Conservation (phyloP, 306 rosid genomes). For the Cicer arietinum region DNA sequence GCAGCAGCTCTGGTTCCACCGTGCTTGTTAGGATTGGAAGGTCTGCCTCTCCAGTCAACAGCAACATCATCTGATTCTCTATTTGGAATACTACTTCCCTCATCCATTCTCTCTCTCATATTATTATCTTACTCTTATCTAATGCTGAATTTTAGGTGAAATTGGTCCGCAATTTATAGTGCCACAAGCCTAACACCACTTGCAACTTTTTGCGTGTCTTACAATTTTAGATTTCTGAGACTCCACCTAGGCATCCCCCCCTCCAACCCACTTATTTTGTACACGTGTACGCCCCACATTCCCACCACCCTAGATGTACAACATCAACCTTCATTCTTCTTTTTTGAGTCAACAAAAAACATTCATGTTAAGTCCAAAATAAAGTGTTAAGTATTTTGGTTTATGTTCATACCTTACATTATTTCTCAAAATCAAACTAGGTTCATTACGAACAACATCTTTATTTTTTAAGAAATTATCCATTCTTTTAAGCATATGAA, state of each 20-base stretch:
- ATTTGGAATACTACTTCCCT: neutral
- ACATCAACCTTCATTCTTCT: too few species aligned
- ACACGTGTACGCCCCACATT: too few species aligned
- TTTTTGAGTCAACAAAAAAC: too few species aligned
- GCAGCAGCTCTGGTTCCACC: constrained; percentile 78
- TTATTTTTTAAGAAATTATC: too few species aligned
- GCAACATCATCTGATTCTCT: neutral
- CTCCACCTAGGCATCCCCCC: constrained; percentile 8
- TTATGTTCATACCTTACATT: too few species aligned
- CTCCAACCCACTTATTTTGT: constrained; percentile 31
- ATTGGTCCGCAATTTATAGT: constrained; percentile 39
- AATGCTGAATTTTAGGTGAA: constrained; percentile 22
- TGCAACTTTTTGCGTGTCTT: neutral
- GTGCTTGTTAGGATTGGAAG: constrained; percentile 64
- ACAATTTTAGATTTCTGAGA: too few species aligned
- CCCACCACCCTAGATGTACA: too few species aligned
- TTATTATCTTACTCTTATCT: neutral
- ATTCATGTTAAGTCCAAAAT: too few species aligned
- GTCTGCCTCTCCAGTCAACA: constrained; percentile 89
- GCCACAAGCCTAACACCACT: neutral
- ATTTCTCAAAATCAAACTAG: too few species aligned
- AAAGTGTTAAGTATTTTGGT: too few species aligned
- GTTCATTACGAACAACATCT: too few species aligned
- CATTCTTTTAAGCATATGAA: too few species aligned
- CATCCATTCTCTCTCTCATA: constrained; percentile 35